Evolutionary conservation across 2,329 filamentous ascomycete species (phyloP), one percentile per base, ranked within the genome.

Genomic region (Fusarium sp.): DNA sequence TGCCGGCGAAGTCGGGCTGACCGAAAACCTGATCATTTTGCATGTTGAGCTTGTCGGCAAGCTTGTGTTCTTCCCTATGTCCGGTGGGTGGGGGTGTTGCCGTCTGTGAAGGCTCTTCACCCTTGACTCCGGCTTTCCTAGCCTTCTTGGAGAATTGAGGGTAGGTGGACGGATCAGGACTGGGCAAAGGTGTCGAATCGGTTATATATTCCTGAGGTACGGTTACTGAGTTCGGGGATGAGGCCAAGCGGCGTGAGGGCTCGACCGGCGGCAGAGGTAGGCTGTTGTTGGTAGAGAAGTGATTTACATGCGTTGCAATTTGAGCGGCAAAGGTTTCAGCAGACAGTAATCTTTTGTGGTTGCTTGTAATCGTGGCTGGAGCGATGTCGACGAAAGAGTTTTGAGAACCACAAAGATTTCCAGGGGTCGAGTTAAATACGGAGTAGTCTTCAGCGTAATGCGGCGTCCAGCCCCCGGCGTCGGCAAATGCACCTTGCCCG

Each of bases 391-490:
- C 73, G 75, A 87, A 88, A 16, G 79, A 77, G 62, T 77, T 81
- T 60, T 83, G 81, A 45, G 81, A 78, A 56, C 81, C 84, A 73
- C 82, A 82, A 58, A 89, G 81, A 75, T 89, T 88, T 50, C 87
- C 88, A 18, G 88, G 88, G 11, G 88, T 89, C n/a, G 85, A 81
- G 79, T 89, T 88, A 82, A 90, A 90, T 75, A 90, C 87, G 68
- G 88, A 89, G 75, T 89, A 90, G 70, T 90, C 88, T 76, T 90
- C 87, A 70, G 88, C 87, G 81, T 89, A 90, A 62, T 84, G 84
- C 77, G 88, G 88, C 46, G 88, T 90, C 85, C 86, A 88, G 71
- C 84, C 83, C 71, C 82, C 81, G 55, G 84, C 77, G 66, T 87
- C 83, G 78, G 86, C 80, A 71, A 85, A 83, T 60, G 80, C 82